Conservation (phyloP, 371 early-diverging fungal species). For the Lichtheimia ramosa region DNA sequence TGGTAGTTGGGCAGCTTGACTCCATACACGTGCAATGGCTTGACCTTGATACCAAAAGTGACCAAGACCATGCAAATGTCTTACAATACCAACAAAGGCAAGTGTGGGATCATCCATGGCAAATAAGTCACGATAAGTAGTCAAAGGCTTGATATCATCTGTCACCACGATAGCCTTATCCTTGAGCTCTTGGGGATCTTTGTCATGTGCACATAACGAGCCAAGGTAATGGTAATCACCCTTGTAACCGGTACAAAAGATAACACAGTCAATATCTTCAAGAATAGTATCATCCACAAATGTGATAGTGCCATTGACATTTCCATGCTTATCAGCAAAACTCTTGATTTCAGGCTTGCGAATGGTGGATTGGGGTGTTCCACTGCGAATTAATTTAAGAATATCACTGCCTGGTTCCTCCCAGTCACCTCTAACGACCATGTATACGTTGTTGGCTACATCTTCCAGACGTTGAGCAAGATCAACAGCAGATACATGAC, state of each 20-base stretch:
- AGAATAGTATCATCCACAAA: conserved; percentile 62
- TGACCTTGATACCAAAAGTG: conserved; percentile 36
- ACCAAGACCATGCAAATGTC: conserved; percentile 15
- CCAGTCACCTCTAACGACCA: conserved; percentile 26
- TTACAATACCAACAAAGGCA: conserved; percentile 30
- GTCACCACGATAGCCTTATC: conserved; percentile 5
- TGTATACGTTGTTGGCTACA: conserved; percentile 26
- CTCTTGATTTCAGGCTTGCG: conserved; percentile 19
- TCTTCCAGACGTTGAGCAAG: conserved; percentile 28
- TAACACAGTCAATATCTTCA: conserved; percentile 55
- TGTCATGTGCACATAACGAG: conserved; percentile 9
- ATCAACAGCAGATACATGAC: conserved; percentile 38
- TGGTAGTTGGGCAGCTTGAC: conserved; percentile 29
- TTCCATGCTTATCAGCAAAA: conserved; percentile 26
- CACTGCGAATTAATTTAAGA: conserved; percentile 20
- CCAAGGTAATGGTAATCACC: conserved; percentile 54
- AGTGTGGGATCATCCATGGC: conserved; percentile 36
- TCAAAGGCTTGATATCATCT: conserved; percentile 19
- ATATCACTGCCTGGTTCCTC: conserved; percentile 8
- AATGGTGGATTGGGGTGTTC: conserved; percentile 18
- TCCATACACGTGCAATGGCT: conserved; percentile 41
- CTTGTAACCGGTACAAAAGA: conserved; percentile 68
- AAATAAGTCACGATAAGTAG: conserved; percentile 35
- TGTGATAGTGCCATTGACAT: conserved; percentile 26
- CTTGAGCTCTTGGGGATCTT: neutral